Base-by-base conservation (phyloP, 1,139 yeast genomes). In the Pichia norvegensis region DNA sequence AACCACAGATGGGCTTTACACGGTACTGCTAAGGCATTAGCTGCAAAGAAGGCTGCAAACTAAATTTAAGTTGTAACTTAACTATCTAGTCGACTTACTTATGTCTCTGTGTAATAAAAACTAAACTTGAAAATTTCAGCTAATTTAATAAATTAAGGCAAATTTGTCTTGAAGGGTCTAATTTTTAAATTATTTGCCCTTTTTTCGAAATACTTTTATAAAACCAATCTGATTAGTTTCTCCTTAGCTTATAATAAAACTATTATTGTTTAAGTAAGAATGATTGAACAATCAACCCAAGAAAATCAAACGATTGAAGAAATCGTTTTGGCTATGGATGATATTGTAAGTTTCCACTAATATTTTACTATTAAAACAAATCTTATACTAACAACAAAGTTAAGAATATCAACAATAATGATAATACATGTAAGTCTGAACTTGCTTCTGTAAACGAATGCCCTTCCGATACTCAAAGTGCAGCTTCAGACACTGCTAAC, bases 1-100 rank as follows among this genome's bases (percentile, higher is more conserved):
- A 92, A 92, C 95, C 97, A 90, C 92, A 88, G 87, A 79, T 87
- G 82, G 77, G 97, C 97, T 76, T 81, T 87, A 69, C 96, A 85
- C 77, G 98, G 98, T 74, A 87, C 95, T 65, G 90, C 86, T 64
- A 87, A 80, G 78, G 88, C 88, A 64, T 80, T 87, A 69, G 95
- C 95, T 71, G 84, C 81, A 67, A 47, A 52, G 50, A 51, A 43
- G 33, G 55, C 54, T 45, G 46, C 47, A 38, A 49, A 50, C 29
- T 51, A 48, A 49, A 41, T 46, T 44, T 17, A 33, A 29, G 10
- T 31, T 29, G 6, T 40, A 27, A 33, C 29, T 35, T 33, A 40
- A 23, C 35, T 23, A 38, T 38, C 38, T 38, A 23, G 19, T 38
- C 33, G n/a, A 13, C 20, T 33, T 11, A 33, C 22, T 29, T 42